These are phyloP conservation scores for Udeniomyces megalosporus DNA, from an alignment of 768 basidiomycete species.

Conservation along the genomic window DNA sequence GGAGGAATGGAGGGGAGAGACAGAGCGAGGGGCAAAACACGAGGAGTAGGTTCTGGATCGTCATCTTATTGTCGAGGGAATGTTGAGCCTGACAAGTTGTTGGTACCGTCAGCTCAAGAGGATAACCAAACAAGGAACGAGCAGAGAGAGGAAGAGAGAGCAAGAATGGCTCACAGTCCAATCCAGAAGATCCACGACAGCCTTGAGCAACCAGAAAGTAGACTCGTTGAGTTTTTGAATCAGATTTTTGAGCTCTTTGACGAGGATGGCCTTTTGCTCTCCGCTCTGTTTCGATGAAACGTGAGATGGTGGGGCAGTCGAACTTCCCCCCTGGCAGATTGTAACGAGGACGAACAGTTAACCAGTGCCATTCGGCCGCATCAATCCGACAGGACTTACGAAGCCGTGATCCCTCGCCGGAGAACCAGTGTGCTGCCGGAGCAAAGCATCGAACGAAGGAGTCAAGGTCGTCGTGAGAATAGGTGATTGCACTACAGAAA, in stretches of 20 bases:
- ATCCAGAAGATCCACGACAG: conserved; percentile 42
- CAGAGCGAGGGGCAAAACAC: conserved; percentile 75
- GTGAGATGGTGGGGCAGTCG: conserved; percentile 3
- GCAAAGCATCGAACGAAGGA: conserved; percentile 62
- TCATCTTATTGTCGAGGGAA: conserved; percentile 73
- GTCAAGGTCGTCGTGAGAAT: conserved; percentile 57
- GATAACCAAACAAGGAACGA: not conserved
- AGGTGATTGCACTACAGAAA: conserved; percentile 51
- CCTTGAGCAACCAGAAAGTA: conserved; percentile 68
- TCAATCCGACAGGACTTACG: too few species aligned
- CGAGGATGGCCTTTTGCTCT: conserved; percentile 24
- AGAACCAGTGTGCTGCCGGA: conserved; percentile 40
- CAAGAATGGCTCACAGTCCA: not conserved
- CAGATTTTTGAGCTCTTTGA: conserved; percentile 46
- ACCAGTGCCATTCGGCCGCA: too few species aligned
- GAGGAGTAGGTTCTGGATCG: conserved; percentile 67
- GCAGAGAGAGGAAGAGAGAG: too few species aligned
- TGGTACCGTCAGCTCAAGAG: not conserved
- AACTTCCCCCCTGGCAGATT: too few species aligned
- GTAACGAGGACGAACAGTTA: too few species aligned
- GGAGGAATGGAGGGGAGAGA: conserved; percentile 31
- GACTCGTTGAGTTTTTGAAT: conserved; percentile 56
- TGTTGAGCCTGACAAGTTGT: conserved; percentile 48
- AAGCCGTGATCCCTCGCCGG: conserved; percentile 22
- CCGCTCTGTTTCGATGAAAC: not conserved